phyloP scores from a whole-genome alignment of 176 grass and related monocot species.

The Oryza australiensis region DNA sequence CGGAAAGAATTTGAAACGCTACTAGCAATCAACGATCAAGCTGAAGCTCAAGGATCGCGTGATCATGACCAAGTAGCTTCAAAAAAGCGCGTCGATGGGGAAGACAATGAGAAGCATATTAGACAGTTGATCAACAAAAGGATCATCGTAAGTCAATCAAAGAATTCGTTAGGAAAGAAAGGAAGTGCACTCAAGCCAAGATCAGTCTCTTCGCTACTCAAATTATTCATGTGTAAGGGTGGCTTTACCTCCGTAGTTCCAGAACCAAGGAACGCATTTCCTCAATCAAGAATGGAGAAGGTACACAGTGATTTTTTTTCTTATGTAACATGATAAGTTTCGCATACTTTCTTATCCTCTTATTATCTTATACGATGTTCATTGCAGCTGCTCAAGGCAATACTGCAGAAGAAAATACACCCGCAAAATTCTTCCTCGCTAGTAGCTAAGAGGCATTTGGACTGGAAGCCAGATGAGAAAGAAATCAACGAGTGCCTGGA shows the following conservation, averaged over 20 bases:
- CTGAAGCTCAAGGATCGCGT: slow-evolving; percentile 19
- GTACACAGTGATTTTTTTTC: slow-evolving; percentile 30
- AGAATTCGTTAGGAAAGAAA: slow-evolving; percentile 45
- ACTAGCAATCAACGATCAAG: slow-evolving; percentile 37
- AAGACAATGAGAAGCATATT: slow-evolving; percentile 31
- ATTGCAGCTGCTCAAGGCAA: slow-evolving; percentile 63
- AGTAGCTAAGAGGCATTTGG: slow-evolving; percentile 42
- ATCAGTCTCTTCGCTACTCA: slow-evolving; percentile 62
- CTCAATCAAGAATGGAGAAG: slow-evolving; percentile 88
- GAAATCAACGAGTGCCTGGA: slow-evolving; percentile 37
- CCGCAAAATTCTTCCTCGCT: slow-evolving; percentile 51
- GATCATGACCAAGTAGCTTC: slow-evolving; percentile 31
- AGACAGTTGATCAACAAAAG: slow-evolving; percentile 33
- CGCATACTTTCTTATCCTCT: background rate
- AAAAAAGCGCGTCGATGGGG: slow-evolving; percentile 12
- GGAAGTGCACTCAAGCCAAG: slow-evolving; percentile 49
- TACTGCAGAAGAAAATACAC: slow-evolving; percentile 85
- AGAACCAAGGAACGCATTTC: slow-evolving; percentile 56
- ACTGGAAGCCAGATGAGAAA: slow-evolving; percentile 53
- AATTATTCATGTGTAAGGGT: slow-evolving; percentile 53
- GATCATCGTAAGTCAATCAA: slow-evolving; percentile 55
- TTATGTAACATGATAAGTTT: background rate
- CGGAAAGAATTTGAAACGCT: slow-evolving; percentile 55
- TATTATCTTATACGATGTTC: slow-evolving; percentile 17
- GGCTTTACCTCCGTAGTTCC: slow-evolving; percentile 50